Base-by-base conservation (phyloP, 2,329 filamentous ascomycete species). In the Shiraia bambusicola region DNA sequence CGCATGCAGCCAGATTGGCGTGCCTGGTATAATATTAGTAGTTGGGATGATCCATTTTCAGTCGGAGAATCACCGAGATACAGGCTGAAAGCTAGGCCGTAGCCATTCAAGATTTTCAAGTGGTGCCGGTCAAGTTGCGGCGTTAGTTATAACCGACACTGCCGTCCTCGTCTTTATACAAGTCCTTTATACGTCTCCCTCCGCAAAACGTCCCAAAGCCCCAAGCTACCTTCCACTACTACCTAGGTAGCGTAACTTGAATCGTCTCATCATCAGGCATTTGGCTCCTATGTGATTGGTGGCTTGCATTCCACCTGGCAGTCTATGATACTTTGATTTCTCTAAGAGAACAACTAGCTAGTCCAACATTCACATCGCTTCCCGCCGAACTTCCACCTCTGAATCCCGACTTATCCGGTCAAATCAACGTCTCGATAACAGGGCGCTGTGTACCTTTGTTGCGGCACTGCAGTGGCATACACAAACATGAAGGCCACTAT, bases 1-100 rank as follows among this genome's bases (percentile, higher is more conserved):
- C 54, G 47, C 32, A 46, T 53, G 17, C 37, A 47, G 55, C 26
- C 45, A 51, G 48, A 42, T 27, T 22, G 19, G 19, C 19, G 4
- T 22, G 41, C 42, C 40, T n/a, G 47, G 34, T 15, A 15, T 12
- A n/a, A 16, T 24, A 19, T n/a, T 15, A 28, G 22, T 34, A 27
- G 10, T 33, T 24, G 15, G 22, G 19, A 16, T 35, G 32, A n/a
- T 32, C 8, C 11, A 24, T 34, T 28, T 22, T 22, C 19, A 22
- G 19, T 4, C 14, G 29, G n/a, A 30, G 22, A 33, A 12, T 22
- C 34, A 28, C 40, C 27, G 29, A 37, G 24, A 29, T 34, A 26
- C 32, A 28, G 24, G 22, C 32, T 33, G 28, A 39, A n/a, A 40
- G 27, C 26, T 25, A 11, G 22, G 15, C 28, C n/a, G 28, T 36